phyloP scores from a whole-genome alignment of 805 yeast genomes.

The Wickerhamiella musiphila region DNA sequence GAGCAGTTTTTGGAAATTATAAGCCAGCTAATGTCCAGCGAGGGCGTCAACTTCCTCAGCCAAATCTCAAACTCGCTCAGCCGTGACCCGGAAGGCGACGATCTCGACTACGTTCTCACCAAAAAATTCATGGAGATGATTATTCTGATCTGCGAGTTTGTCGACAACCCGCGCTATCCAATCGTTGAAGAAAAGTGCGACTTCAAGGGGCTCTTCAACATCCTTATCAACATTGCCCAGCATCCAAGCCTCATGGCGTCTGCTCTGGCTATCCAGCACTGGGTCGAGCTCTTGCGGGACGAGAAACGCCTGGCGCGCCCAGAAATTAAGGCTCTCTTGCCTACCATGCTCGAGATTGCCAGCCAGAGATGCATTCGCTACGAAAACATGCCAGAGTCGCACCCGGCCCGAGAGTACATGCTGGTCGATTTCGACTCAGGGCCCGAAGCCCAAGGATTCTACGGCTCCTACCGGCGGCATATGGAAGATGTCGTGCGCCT shows the following conservation, averaged over 20 bases:
- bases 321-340: constrained; percentile 35
- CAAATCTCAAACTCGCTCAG: constrained; percentile 38
- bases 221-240: constrained; percentile 64
- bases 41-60: constrained; percentile 54
- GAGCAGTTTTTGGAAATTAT: constrained; percentile 63
- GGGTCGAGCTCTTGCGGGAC: constrained; percentile 78
- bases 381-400: constrained; percentile 46
- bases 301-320: constrained; percentile 36
- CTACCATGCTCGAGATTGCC: constrained; percentile 55
- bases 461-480: constrained; percentile 63
- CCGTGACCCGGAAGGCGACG: constrained; percentile 53
- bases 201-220: constrained; percentile 45
- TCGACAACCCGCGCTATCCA: constrained; percentile 24
- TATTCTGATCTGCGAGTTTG: constrained; percentile 66
- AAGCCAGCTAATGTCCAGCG: constrained; percentile 56
- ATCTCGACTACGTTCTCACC: constrained; percentile 57
- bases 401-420: constrained; percentile 44
- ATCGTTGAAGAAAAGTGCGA: constrained; percentile 39
- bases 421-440: constrained; percentile 79
- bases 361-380: constrained; percentile 66
- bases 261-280: constrained; percentile 78
- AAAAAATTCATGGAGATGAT: constrained; percentile 90
- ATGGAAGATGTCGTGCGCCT: constrained; percentile 84
- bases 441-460: constrained; percentile 61
- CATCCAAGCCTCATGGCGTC: constrained; percentile 80